Percentiles rank a stretch among this genome's conserved stretches.
phyloP scores from a whole-genome alignment of 768 basidiomycete genomes.

The Termitomyces sp. region DNA sequence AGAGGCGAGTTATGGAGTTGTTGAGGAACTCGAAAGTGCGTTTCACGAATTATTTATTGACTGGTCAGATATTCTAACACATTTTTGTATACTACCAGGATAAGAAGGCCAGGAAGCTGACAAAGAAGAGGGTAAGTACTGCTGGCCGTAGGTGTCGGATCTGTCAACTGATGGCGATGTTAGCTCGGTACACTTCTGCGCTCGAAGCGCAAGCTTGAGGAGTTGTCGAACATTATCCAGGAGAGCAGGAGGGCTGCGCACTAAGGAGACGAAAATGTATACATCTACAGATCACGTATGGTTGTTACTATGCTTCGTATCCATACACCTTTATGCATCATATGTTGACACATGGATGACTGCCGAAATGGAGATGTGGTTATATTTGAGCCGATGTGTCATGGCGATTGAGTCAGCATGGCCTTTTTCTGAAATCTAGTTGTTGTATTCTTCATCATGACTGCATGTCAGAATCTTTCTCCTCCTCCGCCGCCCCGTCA shows the following conservation, averaged over 20 bases:
- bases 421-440: too few relatives aligned
- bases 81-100: constrained; percentile 48
- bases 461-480: constrained; percentile 17
- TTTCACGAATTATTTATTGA: constrained; percentile 3
- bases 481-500: constrained; percentile 45
- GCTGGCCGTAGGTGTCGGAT: not conserved
- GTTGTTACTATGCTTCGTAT: not conserved
- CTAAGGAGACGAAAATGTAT: constrained; percentile 19
- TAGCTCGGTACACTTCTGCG: constrained; percentile 97
- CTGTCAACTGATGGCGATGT: constrained; percentile 5
- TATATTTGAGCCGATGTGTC: constrained; percentile 10
- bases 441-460: too few relatives aligned
- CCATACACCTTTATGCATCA: not conserved
- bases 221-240: constrained; percentile 88
- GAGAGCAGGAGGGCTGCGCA: constrained; percentile 79
- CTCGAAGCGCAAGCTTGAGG: constrained; percentile 98
- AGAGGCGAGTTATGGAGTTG: constrained; percentile 97
- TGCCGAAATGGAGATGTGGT: not conserved
- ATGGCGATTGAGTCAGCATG: not conserved
- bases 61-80: not conserved
- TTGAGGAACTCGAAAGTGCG: constrained; percentile 94
- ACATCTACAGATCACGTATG: not conserved
- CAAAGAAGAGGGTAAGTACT: constrained; percentile 92
- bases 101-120: constrained; percentile 98
- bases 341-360: too few relatives aligned